phyloP scores from a whole-genome alignment of 768 basidiomycete genomes.

The Mycena albidolilacea region DNA sequence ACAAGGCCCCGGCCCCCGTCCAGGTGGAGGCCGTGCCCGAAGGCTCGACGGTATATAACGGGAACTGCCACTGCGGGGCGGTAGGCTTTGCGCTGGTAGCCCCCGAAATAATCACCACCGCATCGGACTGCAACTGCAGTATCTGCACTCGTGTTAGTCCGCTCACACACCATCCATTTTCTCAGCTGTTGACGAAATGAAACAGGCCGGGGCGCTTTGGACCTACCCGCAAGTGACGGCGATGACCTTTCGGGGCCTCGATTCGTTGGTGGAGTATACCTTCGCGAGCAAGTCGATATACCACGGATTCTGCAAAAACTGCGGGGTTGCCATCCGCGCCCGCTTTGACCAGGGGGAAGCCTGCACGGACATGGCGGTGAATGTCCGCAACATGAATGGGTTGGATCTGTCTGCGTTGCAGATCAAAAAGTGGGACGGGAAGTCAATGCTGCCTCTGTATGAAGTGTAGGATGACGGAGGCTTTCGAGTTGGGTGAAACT shows the following conservation, averaged over 20 bases:
- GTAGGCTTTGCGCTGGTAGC: slow-evolving; percentile 15
- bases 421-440: not conserved
- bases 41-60: slow-evolving; percentile 17
- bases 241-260: slow-evolving; percentile 11
- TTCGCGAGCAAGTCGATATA: not conserved
- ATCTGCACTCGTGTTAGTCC: slow-evolving; percentile 22
- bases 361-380: slow-evolving; percentile 9
- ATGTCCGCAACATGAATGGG: slow-evolving; percentile 27
- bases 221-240: not conserved
- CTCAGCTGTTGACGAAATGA: not conserved
- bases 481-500: no score
- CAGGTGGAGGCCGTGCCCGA: not conserved
- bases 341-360: not conserved
- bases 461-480: not conserved
- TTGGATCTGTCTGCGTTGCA: slow-evolving; percentile 1
- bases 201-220: slow-evolving; percentile 22
- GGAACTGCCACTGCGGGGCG: slow-evolving; percentile 38
- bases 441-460: not conserved
- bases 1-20: slow-evolving; percentile 21
- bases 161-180: not conserved
- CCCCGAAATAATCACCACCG: slow-evolving; percentile 7
- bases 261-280: slow-evolving; percentile 21
- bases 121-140: slow-evolving; percentile 34
- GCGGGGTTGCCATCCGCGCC: slow-evolving; percentile 16
- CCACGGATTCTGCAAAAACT: slow-evolving; percentile 26